Percentiles rank a stretch among this genome's conserved stretches.
phyloP scores from a whole-genome alignment of 139 green algal species.

The Chlorella sorokiniana region DNA sequence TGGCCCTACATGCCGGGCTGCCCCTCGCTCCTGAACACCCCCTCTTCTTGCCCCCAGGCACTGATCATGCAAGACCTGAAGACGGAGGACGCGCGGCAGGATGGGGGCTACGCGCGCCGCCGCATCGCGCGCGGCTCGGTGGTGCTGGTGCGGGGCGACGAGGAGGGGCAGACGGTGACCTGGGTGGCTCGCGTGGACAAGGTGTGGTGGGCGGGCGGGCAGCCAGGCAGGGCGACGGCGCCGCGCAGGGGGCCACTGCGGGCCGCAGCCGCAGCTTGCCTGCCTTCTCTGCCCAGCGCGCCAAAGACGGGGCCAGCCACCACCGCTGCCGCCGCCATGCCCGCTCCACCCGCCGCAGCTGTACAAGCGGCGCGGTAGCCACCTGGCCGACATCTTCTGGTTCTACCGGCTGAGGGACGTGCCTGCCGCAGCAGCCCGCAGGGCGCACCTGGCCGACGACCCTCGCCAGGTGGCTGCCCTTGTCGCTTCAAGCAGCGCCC shows the following conservation, averaged over 20 bases:
- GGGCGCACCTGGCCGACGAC: too few relatives aligned
- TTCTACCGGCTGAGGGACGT: slow-evolving; percentile 18
- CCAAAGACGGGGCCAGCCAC: neutral
- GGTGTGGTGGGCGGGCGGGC: neutral
- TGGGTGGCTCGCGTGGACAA: slow-evolving; percentile 15
- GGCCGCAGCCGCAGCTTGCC: neutral
- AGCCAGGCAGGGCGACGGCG: neutral
- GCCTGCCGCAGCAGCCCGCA: too few relatives aligned
- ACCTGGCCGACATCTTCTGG: neutral
- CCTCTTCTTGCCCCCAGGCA: neutral
- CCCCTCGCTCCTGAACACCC: neutral
- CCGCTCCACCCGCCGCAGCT: neutral
- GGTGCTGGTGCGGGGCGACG: slow-evolving; percentile 16
- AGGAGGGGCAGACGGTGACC: neutral
- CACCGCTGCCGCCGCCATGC: neutral
- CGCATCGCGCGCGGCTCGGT: neutral
- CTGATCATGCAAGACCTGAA: slow-evolving; percentile 22
- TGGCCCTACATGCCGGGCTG: too few relatives aligned
- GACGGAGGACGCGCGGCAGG: neutral
- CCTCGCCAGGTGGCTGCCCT: too few relatives aligned
- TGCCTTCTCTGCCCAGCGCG: neutral
- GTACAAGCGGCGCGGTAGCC: neutral
- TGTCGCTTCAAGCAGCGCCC: too few relatives aligned
- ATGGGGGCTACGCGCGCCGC: neutral
- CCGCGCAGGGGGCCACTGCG: neutral